phyloP scores from a whole-genome alignment of 106 monocot species.

The Apostasia ramifera region DNA sequence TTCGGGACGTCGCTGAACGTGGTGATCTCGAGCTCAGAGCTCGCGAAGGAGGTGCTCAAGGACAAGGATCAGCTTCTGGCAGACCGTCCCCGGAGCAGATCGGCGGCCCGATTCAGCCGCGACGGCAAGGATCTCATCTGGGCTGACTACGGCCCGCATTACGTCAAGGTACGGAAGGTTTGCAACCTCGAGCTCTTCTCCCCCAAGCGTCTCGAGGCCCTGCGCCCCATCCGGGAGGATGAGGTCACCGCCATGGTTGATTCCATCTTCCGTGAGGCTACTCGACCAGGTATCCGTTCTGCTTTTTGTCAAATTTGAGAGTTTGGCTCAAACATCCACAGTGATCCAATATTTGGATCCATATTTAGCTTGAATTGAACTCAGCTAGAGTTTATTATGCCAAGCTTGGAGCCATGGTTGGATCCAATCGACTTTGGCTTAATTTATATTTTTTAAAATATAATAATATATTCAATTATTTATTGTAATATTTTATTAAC shows the following conservation, averaged over 20 bases:
- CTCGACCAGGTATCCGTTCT: constrained; percentile 29
- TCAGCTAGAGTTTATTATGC: too few relatives aligned
- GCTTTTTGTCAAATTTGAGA: not conserved
- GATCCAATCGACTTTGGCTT: too few relatives aligned
- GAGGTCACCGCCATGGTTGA: constrained; percentile 99
- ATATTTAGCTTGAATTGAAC: too few relatives aligned
- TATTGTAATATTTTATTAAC: too few relatives aligned
- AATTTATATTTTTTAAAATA: too few relatives aligned
- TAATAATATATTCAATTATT: too few relatives aligned
- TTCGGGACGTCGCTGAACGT: constrained; percentile 81
- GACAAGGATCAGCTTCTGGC: constrained; percentile 82
- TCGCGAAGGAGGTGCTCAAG: constrained; percentile 82
- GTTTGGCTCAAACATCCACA: too few relatives aligned
- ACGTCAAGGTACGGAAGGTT: constrained; percentile 87
- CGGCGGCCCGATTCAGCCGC: constrained; percentile 72
- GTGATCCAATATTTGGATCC: too few relatives aligned
- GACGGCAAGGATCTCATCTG: constrained; percentile 76
- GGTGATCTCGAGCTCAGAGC: constrained; percentile 63
- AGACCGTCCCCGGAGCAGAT: constrained; percentile 64
- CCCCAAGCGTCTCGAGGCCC: constrained; percentile 63
- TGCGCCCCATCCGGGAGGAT: constrained; percentile 83
- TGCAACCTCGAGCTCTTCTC: constrained; percentile 92
- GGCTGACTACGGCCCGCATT: constrained; percentile 97
- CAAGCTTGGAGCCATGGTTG: too few relatives aligned
- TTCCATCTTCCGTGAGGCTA: constrained; percentile 46